Conservation (phyloP, 23 red algal genomes). For the Gracilaria domingensis region DNA sequence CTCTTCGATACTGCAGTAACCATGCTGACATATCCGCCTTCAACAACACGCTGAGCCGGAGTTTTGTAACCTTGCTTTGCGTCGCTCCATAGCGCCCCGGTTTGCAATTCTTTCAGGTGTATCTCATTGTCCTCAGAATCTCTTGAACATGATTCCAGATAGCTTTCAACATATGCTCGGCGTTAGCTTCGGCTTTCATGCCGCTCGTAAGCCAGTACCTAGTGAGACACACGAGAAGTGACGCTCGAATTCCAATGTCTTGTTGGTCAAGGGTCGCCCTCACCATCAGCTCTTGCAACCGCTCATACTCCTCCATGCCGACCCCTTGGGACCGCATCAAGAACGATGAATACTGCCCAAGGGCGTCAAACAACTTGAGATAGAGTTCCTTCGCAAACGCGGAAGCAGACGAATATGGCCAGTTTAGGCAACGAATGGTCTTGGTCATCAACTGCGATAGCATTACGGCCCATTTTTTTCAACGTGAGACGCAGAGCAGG, state of each 20-base stretch:
- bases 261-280: constrained; percentile 57
- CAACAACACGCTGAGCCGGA: constrained; percentile 24
- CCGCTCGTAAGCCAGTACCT: constrained; percentile 71
- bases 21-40: constrained; percentile 73
- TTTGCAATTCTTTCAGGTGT: constrained; percentile 42
- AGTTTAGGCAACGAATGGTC: constrained; percentile 45
- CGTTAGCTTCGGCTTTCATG: constrained; percentile 81
- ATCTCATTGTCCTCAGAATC: constrained; percentile 71
- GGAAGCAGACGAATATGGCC: constrained; percentile 61
- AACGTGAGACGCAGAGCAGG: constrained; percentile 38
- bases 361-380: constrained; percentile 75
- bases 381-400: constrained; percentile 66
- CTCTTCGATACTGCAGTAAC: constrained; percentile 43
- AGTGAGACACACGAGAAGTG: constrained; percentile 67
- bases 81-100: constrained; percentile 71
- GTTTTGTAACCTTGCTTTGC: constrained; percentile 55
- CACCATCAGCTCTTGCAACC: constrained; percentile 66
- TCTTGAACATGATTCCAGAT: constrained; percentile 78
- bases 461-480: constrained; percentile 70
- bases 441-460: constrained; percentile 55
- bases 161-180: constrained; percentile 72
- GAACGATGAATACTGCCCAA: constrained; percentile 79
- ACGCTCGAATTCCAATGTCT: constrained; percentile 66
- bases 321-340: constrained; percentile 48
- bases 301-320: constrained; percentile 78